phyloP scores from a whole-genome alignment of 495 filamentous ascomycete species.

The Pyronema domesticum region DNA sequence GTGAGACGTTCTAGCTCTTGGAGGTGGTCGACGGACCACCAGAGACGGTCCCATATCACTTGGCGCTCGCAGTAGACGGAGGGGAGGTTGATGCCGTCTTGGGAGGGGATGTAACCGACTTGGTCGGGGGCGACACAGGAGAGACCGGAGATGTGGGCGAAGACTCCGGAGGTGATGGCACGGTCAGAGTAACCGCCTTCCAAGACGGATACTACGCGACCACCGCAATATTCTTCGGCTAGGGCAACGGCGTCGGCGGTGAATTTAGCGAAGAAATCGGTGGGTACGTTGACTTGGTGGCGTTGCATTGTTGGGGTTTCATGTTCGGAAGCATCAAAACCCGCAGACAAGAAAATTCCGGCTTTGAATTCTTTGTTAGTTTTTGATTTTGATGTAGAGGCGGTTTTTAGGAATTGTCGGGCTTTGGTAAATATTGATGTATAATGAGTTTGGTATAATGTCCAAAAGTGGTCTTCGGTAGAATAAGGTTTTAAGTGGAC shows the following conservation, averaged over 20 bases:
- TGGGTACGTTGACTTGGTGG: slow-evolving; percentile 86
- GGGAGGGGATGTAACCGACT: not conserved
- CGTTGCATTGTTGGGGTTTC: slow-evolving; percentile 85
- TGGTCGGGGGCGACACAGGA: slow-evolving; percentile 32
- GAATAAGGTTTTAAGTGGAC: slow-evolving; percentile 84
- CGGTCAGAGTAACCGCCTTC: slow-evolving; percentile 93
- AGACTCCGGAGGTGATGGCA: slow-evolving; percentile 66
- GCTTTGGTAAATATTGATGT: slow-evolving; percentile 58
- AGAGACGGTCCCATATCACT: not conserved
- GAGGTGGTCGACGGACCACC: slow-evolving; percentile 18
- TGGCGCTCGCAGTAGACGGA: slow-evolving; percentile 26
- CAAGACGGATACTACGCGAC: slow-evolving; percentile 75
- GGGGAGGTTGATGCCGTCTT: slow-evolving; percentile 17
- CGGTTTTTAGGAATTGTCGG: slow-evolving; percentile 48
- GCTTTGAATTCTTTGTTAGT: slow-evolving; percentile 47
- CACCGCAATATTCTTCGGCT: slow-evolving; percentile 70
- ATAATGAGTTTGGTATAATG: slow-evolving; percentile 63
- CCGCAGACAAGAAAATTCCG: slow-evolving; percentile 84
- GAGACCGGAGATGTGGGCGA: slow-evolving; percentile 74
- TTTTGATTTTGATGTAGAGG: slow-evolving; percentile 34
- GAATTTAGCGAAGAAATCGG: slow-evolving; percentile 84
- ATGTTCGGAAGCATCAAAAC: slow-evolving; percentile 92
- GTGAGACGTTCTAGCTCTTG: slow-evolving; percentile 14
- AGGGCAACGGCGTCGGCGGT: slow-evolving; percentile 67
- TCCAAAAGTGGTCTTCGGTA: slow-evolving; percentile 68